Evolutionary conservation across 148 eudicot genomes (phyloP), one percentile per base, ranked within the genome.

Genomic region (Rhododendron simsii): DNA sequence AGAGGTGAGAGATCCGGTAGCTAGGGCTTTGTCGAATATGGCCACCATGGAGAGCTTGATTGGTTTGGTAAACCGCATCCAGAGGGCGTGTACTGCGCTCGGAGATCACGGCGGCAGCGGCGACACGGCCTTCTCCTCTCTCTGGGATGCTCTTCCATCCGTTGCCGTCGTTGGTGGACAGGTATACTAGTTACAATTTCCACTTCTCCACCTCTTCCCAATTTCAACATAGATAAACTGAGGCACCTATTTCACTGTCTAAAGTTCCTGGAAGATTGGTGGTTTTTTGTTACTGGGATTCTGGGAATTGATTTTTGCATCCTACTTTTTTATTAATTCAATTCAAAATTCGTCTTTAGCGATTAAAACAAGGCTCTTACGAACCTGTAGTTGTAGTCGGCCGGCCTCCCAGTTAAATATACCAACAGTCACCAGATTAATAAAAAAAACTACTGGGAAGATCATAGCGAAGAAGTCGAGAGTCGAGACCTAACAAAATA

Each of bases 81-180:
- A 93, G 87, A 84, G 87, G 51, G 94, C 94, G 26, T 93, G 94
- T 84, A 93, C 95, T 20, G 89, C 92, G 4, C 91, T 93, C 15
- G 95, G 95, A 1, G 95, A 93, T 78, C 87, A 92, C 82, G 95
- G 95, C n/a, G 93, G 93, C 73, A 1, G 18, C 57, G 94, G 84
- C 50, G 89, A 90, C 78, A 65, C 84, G 65, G 83, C 95, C 30
- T 90, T 93, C 67, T 89, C 91, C 10, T 93, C 95, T 78, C 93
- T 93, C 20, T 93, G 95, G 95, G 95, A 93, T 26, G 94, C 95
- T 80, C 93, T 93, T 18, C 95, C 95, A 57, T 90, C 95, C 26
- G 94, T 93, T 51, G 95, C 93, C 86, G 95, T 93, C 55, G 95
- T 93, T 73, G 95, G 95, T 69, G 95, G 95, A 28, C 95, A 93